A percentile compares a stretch with the other conserved stretches of the same genome.
These are phyloP conservation scores for Cladorrhinum sp. DNA, from an alignment of 2,329 filamentous ascomycete species.

Conservation along the genomic window DNA sequence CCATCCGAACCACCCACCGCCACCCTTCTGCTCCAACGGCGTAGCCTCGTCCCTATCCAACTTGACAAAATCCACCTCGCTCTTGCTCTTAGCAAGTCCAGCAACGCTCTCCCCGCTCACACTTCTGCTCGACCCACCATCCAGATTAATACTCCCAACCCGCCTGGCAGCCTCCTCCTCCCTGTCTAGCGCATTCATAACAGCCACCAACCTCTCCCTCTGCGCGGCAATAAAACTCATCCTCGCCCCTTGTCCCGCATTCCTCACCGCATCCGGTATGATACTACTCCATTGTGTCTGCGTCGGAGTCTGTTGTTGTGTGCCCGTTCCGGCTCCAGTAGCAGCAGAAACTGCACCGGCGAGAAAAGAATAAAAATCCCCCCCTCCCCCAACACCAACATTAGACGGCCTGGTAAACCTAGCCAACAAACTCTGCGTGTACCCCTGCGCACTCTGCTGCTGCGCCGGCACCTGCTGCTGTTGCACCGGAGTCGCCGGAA, in stretches of 20 bases:
- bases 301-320: background rate
- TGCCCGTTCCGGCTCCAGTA: constrained; percentile 5
- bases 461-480: constrained; percentile 40
- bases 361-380: constrained; percentile 75
- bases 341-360: constrained; percentile 65
- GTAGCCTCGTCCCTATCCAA: constrained; percentile 63
- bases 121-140: constrained; percentile 41
- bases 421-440: constrained; percentile 78
- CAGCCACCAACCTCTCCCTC: constrained; percentile 69
- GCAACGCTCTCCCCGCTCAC: constrained; percentile 53
- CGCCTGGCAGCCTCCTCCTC: constrained; percentile 59
- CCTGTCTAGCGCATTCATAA: constrained; percentile 74
- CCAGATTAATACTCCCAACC: constrained; percentile 24
- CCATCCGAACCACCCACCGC: constrained; percentile 51
- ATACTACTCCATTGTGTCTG: constrained; percentile 36
- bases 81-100: constrained; percentile 73
- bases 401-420: constrained; percentile 89
- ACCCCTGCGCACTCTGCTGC: constrained; percentile 46
- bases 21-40: constrained; percentile 56
- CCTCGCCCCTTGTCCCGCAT: constrained; percentile 57
- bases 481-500: constrained; percentile 55
- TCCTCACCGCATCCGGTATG: constrained; percentile 65
- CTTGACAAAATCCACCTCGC: constrained; percentile 86
- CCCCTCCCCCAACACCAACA: constrained; percentile 57
- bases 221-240: constrained; percentile 74